Conservation (phyloP, 257 asterid genomes). For the Solanum clarkiae region DNA sequence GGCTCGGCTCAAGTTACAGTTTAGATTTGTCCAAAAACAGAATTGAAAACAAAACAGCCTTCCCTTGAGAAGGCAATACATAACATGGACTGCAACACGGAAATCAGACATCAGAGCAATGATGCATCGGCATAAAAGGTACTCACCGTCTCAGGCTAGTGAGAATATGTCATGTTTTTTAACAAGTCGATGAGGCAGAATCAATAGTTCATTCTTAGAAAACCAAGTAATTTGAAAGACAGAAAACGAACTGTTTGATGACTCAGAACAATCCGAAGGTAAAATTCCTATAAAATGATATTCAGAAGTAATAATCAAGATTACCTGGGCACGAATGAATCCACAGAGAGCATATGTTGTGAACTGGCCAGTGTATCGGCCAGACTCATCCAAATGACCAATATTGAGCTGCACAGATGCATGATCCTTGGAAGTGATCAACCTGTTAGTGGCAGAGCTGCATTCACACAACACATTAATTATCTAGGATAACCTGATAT, state of each 20-base stretch:
- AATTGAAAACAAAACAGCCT: background rate
- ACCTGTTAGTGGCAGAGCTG: constrained; percentile 81
- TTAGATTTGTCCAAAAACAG: background rate
- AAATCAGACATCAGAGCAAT: background rate
- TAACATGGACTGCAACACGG: background rate
- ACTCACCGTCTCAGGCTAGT: background rate
- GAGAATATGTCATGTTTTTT: background rate
- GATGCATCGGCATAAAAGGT: background rate
- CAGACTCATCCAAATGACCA: constrained; percentile 72
- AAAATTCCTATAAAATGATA: background rate
- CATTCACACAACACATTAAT: background rate
- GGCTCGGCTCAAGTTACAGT: background rate
- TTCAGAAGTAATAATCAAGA: background rate
- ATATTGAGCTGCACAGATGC: constrained; percentile 78
- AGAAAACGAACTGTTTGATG: background rate
- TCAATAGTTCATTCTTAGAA: background rate
- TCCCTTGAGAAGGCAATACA: background rate
- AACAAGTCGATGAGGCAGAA: background rate
- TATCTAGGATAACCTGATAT: background rate
- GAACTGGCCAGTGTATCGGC: constrained; percentile 43
- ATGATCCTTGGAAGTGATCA: constrained; percentile 87
- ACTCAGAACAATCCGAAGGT: background rate
- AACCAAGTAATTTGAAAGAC: background rate
- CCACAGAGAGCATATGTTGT: constrained; percentile 77
- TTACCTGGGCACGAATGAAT: constrained; percentile 69